Percentiles rank a stretch among this genome's conserved stretches.
These are phyloP conservation scores for Chaetoceros muelleri DNA, from an alignment of 108 stramenopile genomes.

Conservation along the genomic window DNA sequence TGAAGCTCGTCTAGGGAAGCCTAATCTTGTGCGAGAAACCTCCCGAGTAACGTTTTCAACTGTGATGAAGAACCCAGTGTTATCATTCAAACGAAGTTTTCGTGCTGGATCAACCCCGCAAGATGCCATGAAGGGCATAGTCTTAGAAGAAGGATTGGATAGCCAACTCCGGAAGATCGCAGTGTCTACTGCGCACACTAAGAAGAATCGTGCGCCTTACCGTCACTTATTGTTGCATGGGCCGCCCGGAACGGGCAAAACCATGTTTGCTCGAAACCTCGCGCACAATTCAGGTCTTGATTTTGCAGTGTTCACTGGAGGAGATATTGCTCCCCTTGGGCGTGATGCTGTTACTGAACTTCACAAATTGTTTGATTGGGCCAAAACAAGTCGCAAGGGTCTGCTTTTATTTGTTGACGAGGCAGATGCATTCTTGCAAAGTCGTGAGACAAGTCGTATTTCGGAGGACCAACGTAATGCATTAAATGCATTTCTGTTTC, in stretches of 20 bases:
- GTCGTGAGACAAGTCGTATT: constrained; percentile 80
- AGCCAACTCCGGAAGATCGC: constrained; percentile 87
- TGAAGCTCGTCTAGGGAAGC: constrained; percentile 92
- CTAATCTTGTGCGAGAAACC: constrained; percentile 94
- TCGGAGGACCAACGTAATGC: constrained; percentile 98
- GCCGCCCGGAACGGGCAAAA: constrained; percentile 92
- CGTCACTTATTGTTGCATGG: constrained; percentile 97
- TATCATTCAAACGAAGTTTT: constrained; percentile 42
- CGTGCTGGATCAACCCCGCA: constrained; percentile 52
- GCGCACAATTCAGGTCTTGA: constrained; percentile 95
- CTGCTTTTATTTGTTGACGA: constrained; percentile 98
- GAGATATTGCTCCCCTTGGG: constrained; percentile 97
- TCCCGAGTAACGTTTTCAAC: constrained; percentile 65
- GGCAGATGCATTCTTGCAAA: constrained; percentile 97
- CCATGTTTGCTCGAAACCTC: constrained; percentile 95
- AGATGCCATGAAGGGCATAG: constrained; percentile 91
- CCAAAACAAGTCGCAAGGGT: constrained; percentile 88
- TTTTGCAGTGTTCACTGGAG: constrained; percentile 97
- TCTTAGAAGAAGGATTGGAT: constrained; percentile 78
- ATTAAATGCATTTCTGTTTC: constrained; percentile 96
- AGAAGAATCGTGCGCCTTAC: constrained; percentile 95
- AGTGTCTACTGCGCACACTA: constrained; percentile 92
- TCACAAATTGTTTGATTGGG: constrained; percentile 99
- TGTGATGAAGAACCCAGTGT: constrained; percentile 41
- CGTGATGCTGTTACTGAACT: constrained; percentile 98